phyloP scores from a whole-genome alignment of 2,329 filamentous ascomycete species.

The Phoma sp. region DNA sequence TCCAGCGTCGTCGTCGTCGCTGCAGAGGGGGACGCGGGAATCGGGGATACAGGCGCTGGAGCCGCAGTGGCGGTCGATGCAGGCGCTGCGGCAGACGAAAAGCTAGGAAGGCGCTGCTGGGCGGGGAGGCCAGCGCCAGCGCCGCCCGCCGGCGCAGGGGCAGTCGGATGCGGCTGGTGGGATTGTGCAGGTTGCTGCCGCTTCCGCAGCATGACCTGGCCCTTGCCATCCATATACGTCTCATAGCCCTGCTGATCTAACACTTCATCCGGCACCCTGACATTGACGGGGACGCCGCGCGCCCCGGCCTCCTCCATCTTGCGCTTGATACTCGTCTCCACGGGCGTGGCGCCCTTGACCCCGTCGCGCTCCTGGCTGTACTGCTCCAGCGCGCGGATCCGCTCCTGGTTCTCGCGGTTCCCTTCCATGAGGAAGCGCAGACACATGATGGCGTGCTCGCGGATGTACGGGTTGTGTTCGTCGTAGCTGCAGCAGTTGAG shows the following conservation, averaged over 20 bases:
- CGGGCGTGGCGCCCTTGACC: conserved; percentile 19
- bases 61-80: background rate
- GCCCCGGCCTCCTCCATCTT: conserved; percentile 16
- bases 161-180: too few relatives aligned
- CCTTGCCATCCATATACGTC: conserved; percentile 57
- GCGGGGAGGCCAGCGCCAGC: background rate
- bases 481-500: conserved; percentile 91
- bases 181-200: conserved; percentile 39
- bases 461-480: conserved; percentile 91
- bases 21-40: background rate
- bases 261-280: conserved; percentile 54
- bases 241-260: conserved; percentile 57
- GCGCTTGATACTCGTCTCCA: conserved; percentile 7
- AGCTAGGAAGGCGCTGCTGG: background rate
- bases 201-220: conserved; percentile 55
- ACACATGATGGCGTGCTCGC: conserved; percentile 72
- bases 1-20: background rate
- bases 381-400: conserved; percentile 67
- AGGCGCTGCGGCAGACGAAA: background rate
- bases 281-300: conserved; percentile 25
- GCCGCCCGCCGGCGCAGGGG: background rate
- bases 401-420: conserved; percentile 73
- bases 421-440: conserved; percentile 67
- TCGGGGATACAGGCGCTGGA: background rate
- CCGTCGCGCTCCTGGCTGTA: conserved; percentile 30